Base-by-base conservation (phyloP, 2,329 filamentous ascomycete species). In the Ophiostoma ulmi region DNA sequence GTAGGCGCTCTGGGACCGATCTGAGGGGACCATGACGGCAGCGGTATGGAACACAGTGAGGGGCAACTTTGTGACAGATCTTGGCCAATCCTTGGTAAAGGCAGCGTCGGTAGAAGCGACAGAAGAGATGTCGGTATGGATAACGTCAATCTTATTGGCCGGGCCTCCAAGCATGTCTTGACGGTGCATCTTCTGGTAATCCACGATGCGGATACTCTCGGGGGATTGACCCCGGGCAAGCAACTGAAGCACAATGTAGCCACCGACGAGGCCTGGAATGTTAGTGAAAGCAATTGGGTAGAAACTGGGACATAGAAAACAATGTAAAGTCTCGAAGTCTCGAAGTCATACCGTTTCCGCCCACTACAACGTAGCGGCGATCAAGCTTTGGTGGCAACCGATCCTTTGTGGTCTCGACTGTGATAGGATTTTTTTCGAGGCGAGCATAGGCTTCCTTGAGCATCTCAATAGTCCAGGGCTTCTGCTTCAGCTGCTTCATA, bases 41-140 rank as follows among this genome's bases (percentile, higher is more conserved):
- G 83, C 84, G 3, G 74, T 83, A 76, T 85, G 83, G 74, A 83
- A 84, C 17, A 85, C 83, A 7, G 83, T 85, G 7, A 85, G 77
- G 3, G 83, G 82, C 3, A 82, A 76, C n/a, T 78, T 68, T 35
- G 80, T 77, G 4, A 80, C 78, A 7, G 75, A 73, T 2, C 74
- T 55, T 0, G 80, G 77, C 84, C 84, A 85, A 36, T 80, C 78
- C 68, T 79, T 77, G 17, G 77, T 72, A 70, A 85, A 84, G 6
- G 83, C 83, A 0, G 76, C 78, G 17, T 76, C 72, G 1, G 81
- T 79, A 10, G 78, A 78, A 0, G 76, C 71, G 3, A 76, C 73
- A 14, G 82, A 80, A 7, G 80, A 78, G 73, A 85, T 82, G 74
- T 85, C 80, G 14, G 82, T 80, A 72, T 81, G 79, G 55, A 80